Percentiles rank a stretch among this genome's conserved stretches.
These are phyloP conservation scores for Leccinum subrobustum DNA, from an alignment of 1,284 basidiomycete genomes.

Conservation along the genomic window DNA sequence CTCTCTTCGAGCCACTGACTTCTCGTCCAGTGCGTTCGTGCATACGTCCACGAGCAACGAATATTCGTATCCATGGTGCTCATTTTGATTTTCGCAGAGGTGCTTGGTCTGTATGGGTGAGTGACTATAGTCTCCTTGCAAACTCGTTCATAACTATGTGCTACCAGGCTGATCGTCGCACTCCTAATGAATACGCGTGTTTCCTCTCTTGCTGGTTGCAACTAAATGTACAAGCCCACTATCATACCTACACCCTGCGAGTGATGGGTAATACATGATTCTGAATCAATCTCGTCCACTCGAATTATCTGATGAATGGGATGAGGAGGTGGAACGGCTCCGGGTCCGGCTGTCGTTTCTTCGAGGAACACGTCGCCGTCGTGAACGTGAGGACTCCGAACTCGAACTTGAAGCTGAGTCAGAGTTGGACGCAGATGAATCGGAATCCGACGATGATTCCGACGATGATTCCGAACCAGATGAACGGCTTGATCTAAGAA, in stretches of 20 bases:
- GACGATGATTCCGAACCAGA: slow-evolving; percentile 32
- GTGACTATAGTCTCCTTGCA: slow-evolving; percentile 23
- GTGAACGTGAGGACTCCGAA: slow-evolving; percentile 40
- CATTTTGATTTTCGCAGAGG: slow-evolving; percentile 93
- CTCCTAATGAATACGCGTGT: slow-evolving; percentile 83
- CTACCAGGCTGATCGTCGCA: slow-evolving; percentile 77
- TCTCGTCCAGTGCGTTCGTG: slow-evolving; percentile 58
- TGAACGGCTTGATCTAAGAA: slow-evolving; percentile 22
- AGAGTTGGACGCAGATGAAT: slow-evolving; percentile 36
- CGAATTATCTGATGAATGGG: slow-evolving; percentile 16
- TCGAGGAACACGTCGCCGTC: slow-evolving; percentile 45
- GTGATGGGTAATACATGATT: slow-evolving; percentile 10
- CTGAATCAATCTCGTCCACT: slow-evolving; percentile 15
- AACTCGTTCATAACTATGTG: not conserved
- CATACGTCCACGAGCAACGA: slow-evolving; percentile 82
- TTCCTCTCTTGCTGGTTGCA: slow-evolving; percentile 30
- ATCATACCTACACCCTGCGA: slow-evolving; percentile 16
- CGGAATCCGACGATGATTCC: slow-evolving; percentile 29
- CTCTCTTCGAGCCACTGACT: slow-evolving; percentile 5
- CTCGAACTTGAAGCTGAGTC: slow-evolving; percentile 32
- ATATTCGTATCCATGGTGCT: slow-evolving; percentile 91
- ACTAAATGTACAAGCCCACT: slow-evolving; percentile 16
- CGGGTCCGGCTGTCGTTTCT: slow-evolving; percentile 22
- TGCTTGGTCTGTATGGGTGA: slow-evolving; percentile 85
- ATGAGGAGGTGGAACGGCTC: slow-evolving; percentile 24